phyloP scores from a whole-genome alignment of 2,329 filamentous ascomycete species.

The Camillea tinctor region DNA sequence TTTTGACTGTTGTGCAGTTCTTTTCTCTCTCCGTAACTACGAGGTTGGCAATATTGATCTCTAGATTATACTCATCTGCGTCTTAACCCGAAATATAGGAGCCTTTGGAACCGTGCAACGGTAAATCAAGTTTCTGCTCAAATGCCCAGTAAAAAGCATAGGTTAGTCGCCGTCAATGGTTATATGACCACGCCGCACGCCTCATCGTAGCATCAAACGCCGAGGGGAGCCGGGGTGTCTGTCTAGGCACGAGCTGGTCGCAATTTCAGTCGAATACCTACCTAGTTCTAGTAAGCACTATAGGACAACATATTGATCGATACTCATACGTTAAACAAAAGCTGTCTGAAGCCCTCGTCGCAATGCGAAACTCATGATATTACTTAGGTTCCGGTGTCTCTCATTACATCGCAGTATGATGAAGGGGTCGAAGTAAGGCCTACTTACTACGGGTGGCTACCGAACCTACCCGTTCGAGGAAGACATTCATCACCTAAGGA shows the following conservation, averaged over 20 bases:
- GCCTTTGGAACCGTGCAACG: background rate
- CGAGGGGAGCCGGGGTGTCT: background rate
- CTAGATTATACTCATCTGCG: background rate
- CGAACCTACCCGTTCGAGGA: too few relatives aligned
- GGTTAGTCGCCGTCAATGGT: background rate
- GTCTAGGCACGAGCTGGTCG: background rate
- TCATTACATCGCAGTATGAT: background rate
- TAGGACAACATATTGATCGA: background rate
- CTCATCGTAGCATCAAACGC: background rate
- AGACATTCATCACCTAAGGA: background rate
- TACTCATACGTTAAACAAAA: background rate
- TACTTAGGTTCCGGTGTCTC: background rate
- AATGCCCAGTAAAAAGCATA: background rate
- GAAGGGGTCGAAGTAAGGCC: background rate
- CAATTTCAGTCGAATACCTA: background rate
- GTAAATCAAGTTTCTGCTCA: background rate
- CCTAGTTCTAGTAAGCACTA: background rate
- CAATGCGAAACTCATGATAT: background rate
- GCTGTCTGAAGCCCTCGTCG: background rate
- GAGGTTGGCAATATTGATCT: background rate
- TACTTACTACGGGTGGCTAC: too few relatives aligned
- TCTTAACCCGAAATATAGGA: background rate
- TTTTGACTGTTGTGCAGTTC: background rate
- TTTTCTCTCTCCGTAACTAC: background rate
- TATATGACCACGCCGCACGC: background rate